phyloP scores from a whole-genome alignment of 306 rosid species.

The Pyrus communis region DNA sequence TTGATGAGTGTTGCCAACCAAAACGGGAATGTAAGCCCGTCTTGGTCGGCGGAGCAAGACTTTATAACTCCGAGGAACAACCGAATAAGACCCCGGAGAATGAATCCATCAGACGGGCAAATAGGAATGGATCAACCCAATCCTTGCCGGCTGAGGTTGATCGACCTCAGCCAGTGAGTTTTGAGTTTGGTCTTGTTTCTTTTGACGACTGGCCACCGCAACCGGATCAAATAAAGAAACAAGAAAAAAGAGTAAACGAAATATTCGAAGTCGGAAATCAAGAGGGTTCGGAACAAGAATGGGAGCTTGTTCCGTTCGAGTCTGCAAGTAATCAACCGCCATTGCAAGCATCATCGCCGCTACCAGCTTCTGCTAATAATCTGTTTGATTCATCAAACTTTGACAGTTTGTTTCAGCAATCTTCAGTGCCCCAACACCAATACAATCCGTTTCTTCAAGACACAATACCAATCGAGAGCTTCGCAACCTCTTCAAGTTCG shows the following conservation, averaged over 20 bases:
- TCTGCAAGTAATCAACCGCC: slow-evolving; percentile 15
- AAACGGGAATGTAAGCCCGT: slow-evolving; percentile 28
- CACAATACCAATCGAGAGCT: neutral
- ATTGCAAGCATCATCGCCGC: neutral
- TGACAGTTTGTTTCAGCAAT: slow-evolving; percentile 17
- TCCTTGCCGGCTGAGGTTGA: neutral
- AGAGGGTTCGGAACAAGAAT: slow-evolving; percentile 17
- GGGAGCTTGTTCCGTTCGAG: slow-evolving; percentile 57
- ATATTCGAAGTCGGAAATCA: neutral
- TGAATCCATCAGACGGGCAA: neutral
- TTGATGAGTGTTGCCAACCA: slow-evolving; percentile 25
- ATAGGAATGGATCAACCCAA: slow-evolving; percentile 1
- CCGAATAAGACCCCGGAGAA: neutral
- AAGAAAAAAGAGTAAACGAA: neutral
- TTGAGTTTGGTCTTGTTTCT: slow-evolving; percentile 8
- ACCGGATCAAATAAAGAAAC: neutral
- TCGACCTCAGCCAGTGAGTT: neutral
- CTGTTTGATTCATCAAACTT: slow-evolving; percentile 9
- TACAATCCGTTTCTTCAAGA: slow-evolving; percentile 74
- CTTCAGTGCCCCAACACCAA: slow-evolving; percentile 18
- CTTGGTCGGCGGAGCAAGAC: slow-evolving; percentile 26
- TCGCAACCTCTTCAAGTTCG: neutral
- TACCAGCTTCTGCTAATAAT: neutral
- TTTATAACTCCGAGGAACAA: slow-evolving; percentile 12
- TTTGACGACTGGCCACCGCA: slow-evolving; percentile 10